Conservation (phyloP, 2,329 filamentous ascomycete genomes). For the Purpureocillium lavendulum region DNA sequence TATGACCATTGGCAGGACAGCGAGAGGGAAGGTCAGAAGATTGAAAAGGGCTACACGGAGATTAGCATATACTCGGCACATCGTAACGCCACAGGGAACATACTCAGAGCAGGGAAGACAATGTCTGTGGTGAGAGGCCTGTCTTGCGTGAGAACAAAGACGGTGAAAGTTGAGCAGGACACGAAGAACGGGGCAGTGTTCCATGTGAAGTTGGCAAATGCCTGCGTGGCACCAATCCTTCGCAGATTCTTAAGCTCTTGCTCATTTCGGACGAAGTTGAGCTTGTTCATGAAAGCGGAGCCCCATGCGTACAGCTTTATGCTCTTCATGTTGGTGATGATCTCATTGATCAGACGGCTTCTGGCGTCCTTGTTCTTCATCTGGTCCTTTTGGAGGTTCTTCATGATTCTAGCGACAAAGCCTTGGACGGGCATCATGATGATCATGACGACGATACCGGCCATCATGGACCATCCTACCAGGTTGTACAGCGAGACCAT, state of each 20-base stretch:
- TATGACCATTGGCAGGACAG: slow-evolving; percentile 95
- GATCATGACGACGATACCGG: slow-evolving; percentile 90
- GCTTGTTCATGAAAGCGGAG: slow-evolving; percentile 91
- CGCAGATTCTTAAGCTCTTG: slow-evolving; percentile 89
- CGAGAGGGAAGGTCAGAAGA: slow-evolving; percentile 86
- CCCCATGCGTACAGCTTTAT: slow-evolving; percentile 99
- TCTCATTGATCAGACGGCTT: slow-evolving; percentile 91
- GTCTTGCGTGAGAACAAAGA: slow-evolving; percentile 81
- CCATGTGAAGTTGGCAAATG: slow-evolving; percentile 96
- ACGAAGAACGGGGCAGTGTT: slow-evolving; percentile 95
- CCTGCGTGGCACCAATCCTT: slow-evolving; percentile 90
- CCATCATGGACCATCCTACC: slow-evolving; percentile 92
- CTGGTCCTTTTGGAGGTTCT: slow-evolving; percentile 86
- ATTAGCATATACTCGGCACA: background rate
- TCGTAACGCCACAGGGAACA: background rate
- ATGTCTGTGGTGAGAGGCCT: slow-evolving; percentile 84
- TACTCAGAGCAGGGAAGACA: slow-evolving; percentile 74
- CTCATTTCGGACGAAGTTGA: slow-evolving; percentile 94
- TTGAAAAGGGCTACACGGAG: slow-evolving; percentile 78
- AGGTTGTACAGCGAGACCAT: slow-evolving; percentile 94
- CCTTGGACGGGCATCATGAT: slow-evolving; percentile 97
- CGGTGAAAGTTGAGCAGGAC: slow-evolving; percentile 90
- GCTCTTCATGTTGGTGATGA: slow-evolving; percentile 99
- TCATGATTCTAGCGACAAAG: slow-evolving; percentile 86
- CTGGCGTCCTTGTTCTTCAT: slow-evolving; percentile 99